A percentile compares a stretch with the other conserved stretches of the same genome.
phyloP scores from a whole-genome alignment of 345 rosid species.

The Eutrema heterophyllum region DNA sequence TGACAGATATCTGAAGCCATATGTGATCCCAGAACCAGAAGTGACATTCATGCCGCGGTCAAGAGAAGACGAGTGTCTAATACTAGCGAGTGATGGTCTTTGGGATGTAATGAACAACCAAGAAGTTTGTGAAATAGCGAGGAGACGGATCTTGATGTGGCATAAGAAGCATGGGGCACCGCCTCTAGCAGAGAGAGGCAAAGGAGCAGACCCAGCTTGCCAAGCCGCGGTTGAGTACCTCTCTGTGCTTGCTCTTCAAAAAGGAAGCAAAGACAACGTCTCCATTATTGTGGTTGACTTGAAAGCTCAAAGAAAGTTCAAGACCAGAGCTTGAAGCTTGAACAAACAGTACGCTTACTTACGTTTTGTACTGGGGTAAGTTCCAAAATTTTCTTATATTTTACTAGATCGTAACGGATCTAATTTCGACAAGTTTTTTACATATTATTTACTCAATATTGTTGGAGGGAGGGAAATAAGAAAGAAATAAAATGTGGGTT shows the following conservation, averaged over 20 bases:
- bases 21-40: slow-evolving; percentile 95
- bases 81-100: slow-evolving; percentile 87
- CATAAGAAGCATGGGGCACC: slow-evolving; percentile 68
- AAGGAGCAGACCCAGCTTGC: slow-evolving; percentile 67
- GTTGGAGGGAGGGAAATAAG: slow-evolving; percentile 11
- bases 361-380: slow-evolving; percentile 22
- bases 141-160: slow-evolving; percentile 78
- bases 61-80: slow-evolving; percentile 87
- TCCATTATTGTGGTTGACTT: slow-evolving; percentile 79
- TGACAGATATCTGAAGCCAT: slow-evolving; percentile 90
- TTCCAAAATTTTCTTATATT: slow-evolving; percentile 7
- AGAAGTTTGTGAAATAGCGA: slow-evolving; percentile 87
- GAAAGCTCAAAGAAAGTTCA: slow-evolving; percentile 91
- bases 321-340: slow-evolving; percentile 52
- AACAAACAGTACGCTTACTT: slow-evolving; percentile 17
- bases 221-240: slow-evolving; percentile 92
- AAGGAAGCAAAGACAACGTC: slow-evolving; percentile 90
- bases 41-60: slow-evolving; percentile 73
- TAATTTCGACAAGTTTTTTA: slow-evolving; percentile 15
- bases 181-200: slow-evolving; percentile 44
- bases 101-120: slow-evolving; percentile 97
- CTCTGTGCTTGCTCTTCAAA: slow-evolving; percentile 69
- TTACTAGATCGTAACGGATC: slow-evolving; percentile 18
- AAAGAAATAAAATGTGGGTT: slow-evolving; percentile 4
- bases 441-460: slow-evolving; percentile 19